Conservation (phyloP, 805 yeast species). For the Kuraishia borneana region DNA sequence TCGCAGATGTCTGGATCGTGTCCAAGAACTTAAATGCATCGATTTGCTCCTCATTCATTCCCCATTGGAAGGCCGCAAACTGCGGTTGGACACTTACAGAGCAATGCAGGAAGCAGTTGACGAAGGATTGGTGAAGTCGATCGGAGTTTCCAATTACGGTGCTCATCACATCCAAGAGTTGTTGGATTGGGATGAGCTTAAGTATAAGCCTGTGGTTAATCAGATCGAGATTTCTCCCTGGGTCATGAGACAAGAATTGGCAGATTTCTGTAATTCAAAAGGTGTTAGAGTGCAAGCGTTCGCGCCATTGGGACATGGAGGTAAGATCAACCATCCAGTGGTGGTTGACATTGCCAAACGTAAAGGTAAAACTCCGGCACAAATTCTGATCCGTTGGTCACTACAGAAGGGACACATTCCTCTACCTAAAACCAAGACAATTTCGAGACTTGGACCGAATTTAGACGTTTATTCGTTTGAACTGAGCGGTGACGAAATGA, state of each 20-base stretch:
- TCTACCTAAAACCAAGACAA: slow-evolving; percentile 52
- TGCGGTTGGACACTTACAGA: slow-evolving; percentile 52
- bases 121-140: slow-evolving; percentile 44
- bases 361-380: slow-evolving; percentile 42
- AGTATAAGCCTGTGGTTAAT: slow-evolving; percentile 57
- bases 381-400: slow-evolving; percentile 64
- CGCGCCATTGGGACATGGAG: slow-evolving; percentile 64
- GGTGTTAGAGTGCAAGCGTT: slow-evolving; percentile 62
- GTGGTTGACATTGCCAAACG: slow-evolving; percentile 37
- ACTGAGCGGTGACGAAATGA: slow-evolving; percentile 28
- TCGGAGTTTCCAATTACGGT: slow-evolving; percentile 77
- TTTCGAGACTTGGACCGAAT: slow-evolving; percentile 41
- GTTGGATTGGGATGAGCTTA: slow-evolving; percentile 41
- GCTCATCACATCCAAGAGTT: slow-evolving; percentile 47
- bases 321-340: slow-evolving; percentile 41
- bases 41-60: slow-evolving; percentile 62
- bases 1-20: slow-evolving; percentile 37
- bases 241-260: slow-evolving; percentile 57
- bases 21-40: slow-evolving; percentile 49
- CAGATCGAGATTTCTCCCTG: slow-evolving; percentile 83
- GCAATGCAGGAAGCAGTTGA: slow-evolving; percentile 68
- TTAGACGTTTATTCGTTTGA: slow-evolving; percentile 42
- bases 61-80: slow-evolving; percentile 36
- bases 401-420: slow-evolving; percentile 62
- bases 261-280: slow-evolving; percentile 43